These are phyloP conservation scores for Pythium plurisporium DNA, from an alignment of 352 stramenopile genomes.

Conservation along the genomic window DNA sequence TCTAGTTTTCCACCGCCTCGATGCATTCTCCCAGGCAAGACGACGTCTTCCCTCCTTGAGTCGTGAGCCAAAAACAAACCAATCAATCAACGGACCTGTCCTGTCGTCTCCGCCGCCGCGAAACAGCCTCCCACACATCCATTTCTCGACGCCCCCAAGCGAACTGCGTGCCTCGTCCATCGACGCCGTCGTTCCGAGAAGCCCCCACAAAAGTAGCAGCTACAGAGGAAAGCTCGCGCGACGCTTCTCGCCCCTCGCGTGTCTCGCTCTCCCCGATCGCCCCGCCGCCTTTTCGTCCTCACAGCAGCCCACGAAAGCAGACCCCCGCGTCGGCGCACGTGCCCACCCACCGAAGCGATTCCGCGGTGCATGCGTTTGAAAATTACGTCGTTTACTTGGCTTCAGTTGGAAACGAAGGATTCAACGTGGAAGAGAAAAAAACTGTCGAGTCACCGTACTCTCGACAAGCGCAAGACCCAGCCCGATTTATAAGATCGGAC, in stretches of 20 bases:
- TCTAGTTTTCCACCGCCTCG: slow-evolving; percentile 2
- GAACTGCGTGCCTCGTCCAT: not conserved
- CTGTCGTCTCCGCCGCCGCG: slow-evolving; percentile 14
- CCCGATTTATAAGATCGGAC: slow-evolving; percentile 28
- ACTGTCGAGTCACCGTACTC: slow-evolving; percentile 19
- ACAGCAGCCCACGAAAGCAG: slow-evolving; percentile 1
- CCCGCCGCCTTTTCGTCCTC: not conserved
- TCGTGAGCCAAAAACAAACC: slow-evolving; percentile 23
- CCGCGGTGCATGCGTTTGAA: slow-evolving; percentile 87
- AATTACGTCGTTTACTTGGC: slow-evolving; percentile 47
- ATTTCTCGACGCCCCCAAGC: not conserved
- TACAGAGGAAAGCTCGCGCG: not conserved
- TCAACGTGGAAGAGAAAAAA: slow-evolving; percentile 81
- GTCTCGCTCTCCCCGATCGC: not conserved
- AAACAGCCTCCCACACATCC: slow-evolving; percentile 2
- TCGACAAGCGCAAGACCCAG: slow-evolving; percentile 27
- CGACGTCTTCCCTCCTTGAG: slow-evolving; percentile 9
- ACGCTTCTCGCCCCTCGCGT: not conserved
- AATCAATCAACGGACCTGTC: slow-evolving; percentile 23
- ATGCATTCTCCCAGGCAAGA: not conserved
- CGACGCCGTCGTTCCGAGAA: not conserved
- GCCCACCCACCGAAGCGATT: slow-evolving; percentile 14
- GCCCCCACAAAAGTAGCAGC: not conserved
- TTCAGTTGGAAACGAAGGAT: slow-evolving; percentile 71
- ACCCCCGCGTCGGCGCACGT: not conserved